phyloP scores from a whole-genome alignment of 441 rosid species.

The Jatropha podagrica region DNA sequence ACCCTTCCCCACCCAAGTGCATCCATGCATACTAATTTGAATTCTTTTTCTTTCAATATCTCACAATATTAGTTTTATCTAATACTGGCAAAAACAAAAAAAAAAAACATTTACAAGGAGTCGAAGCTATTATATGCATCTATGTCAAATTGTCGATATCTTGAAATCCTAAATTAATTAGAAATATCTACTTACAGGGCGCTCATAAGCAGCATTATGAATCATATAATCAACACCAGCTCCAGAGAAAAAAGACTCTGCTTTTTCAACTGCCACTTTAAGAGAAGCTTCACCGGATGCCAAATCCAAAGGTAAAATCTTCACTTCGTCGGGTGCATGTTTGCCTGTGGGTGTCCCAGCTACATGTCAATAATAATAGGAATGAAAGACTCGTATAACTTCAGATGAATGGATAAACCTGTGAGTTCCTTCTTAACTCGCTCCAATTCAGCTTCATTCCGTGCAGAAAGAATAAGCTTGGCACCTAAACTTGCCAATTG shows the following conservation, averaged over 20 bases:
- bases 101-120: neutral
- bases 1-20: neutral
- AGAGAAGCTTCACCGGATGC: constrained; percentile 70
- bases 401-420: constrained; percentile 39
- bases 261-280: constrained; percentile 60
- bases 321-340: constrained; percentile 68
- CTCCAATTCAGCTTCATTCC: constrained; percentile 69
- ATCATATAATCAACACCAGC: constrained; percentile 77
- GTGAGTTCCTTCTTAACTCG: constrained; percentile 67
- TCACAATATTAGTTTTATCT: neutral
- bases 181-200: constrained; percentile 58
- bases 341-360: constrained; percentile 49
- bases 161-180: constrained; percentile 2
- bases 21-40: too few species aligned
- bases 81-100: neutral
- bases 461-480: constrained; percentile 84
- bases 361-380: constrained; percentile 3
- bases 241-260: constrained; percentile 60
- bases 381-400: constrained; percentile 10
- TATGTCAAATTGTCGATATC: neutral
- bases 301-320: constrained; percentile 81
- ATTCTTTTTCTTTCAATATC: neutral
- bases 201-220: constrained; percentile 92
- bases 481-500: constrained; percentile 84
- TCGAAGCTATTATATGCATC: neutral